Evolutionary conservation across 371 early-diverging fungal genomes (phyloP), one percentile per base, ranked within the genome.

Genomic region (Neoconidiobolus thromboides): DNA sequence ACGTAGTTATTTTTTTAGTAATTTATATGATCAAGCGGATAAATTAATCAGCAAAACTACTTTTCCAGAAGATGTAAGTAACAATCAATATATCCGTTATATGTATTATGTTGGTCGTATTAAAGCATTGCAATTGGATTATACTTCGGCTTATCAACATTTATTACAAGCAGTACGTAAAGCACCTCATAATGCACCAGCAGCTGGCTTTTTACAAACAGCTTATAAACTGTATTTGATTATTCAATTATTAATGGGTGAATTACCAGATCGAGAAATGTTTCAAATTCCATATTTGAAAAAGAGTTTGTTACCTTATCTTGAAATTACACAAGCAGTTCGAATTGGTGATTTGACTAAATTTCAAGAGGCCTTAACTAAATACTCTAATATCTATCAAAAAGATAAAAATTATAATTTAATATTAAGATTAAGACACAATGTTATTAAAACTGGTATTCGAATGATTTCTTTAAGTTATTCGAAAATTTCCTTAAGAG

Each of bases 371-470:
- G 81, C 87, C 0, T 72, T 96, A 43, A 80, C 79, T 12, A 75
- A 83, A 53, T 82, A 84, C 67, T 76, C 73, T 2, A 73, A 75
- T 15, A 76, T 76, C 43, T 94, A 95, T 73, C 76, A 81, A 41
- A 78, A 78, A 43, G 98, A 97, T 76, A 83, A 88, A 66, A 91
- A 87, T 37, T 84, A 82, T 68, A 87, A 90, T 0, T 70, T 97
- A 53, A 89, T 97, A 61, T 71, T 91, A 57, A 88, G 95, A 66
- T 74, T 97, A 51, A 93, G 95, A 55, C 96, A 97, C 73, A 95
- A 95, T 69, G 98, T 97, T 58, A 96, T 97, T 78, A 96, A 93
- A 80, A 86, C 98, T 1, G 98, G 96, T 55, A 85, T 97, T 59
- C 86, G 96, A 51, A 89, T 87, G 86, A 91, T 97, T 69, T 85